Evolutionary conservation across 2,329 filamentous ascomycete species (phyloP), one percentile per base, ranked within the genome.

Genomic region (Westerdykella aurantiaca): DNA sequence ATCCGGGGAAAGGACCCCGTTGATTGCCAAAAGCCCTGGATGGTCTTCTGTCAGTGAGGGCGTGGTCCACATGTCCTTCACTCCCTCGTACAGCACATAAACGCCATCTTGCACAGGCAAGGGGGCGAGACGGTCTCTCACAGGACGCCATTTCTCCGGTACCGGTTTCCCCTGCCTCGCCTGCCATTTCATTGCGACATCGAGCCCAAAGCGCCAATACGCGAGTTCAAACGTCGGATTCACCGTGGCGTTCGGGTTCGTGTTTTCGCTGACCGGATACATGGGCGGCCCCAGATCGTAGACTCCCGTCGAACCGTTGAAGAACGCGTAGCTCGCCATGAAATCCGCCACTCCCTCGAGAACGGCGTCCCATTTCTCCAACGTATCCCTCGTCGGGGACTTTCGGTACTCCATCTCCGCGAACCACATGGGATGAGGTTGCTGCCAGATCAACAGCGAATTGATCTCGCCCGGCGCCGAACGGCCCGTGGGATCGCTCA

Each of bases 391-490:
- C 6, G 62, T 68, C 0, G 74, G 71, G 41, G 67, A 72, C 0
- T 68, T 68, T 17, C 74, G 68, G 52, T 75, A 80, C 53, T 79
- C 74, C 14, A 74, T 61, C 56, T 80, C 78, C 0, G 79, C 79
- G 52, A 81, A 78, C 54, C 78, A 79, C 69, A 81, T 76, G 0
- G 75, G 70, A 55, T 82, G 79, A 6, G 78, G 78, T 52, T 81
- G 79, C 51, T 82, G 79, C 79, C 79, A 82, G 44, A 81, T 76
- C 3, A 83, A 64, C 1, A 82, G 64, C 9, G 72, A 74, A 56
- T 82, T 82, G 56, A 82, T 81, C 49, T 79, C 75, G 2, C 80
- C 79, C 1, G 79, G 78, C 1, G 77, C 75, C 38, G 72, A 76
- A 10, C 74, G 68, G 21, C 78, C 76, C 0, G 70, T 73, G 0